Conservation (phyloP, 2,329 filamentous ascomycete species). For the Epichloe glyceriae region DNA sequence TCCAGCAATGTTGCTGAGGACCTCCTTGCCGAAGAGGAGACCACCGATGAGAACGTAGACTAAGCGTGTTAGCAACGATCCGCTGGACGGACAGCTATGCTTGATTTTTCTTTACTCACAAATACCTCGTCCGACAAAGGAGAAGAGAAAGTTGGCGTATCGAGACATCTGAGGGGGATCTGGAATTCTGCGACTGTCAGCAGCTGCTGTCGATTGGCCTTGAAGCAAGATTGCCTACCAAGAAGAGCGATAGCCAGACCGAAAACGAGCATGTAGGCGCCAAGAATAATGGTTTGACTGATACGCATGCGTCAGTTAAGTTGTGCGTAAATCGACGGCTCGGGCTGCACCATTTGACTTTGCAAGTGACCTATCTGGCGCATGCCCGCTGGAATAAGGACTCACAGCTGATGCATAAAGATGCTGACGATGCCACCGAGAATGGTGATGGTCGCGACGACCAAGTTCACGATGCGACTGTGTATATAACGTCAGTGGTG, state of each 20-base stretch:
- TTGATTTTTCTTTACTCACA: slow-evolving; percentile 48
- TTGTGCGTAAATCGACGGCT: background rate
- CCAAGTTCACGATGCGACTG: slow-evolving; percentile 92
- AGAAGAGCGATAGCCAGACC: slow-evolving; percentile 64
- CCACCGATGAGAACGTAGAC: slow-evolving; percentile 95
- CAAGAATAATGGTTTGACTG: slow-evolving; percentile 51
- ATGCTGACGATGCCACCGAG: slow-evolving; percentile 69
- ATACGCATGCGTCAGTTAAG: background rate
- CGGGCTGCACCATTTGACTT: background rate
- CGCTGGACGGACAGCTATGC: background rate
- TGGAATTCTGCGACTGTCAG: slow-evolving; percentile 58
- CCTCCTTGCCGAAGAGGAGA: slow-evolving; percentile 58
- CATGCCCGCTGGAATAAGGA: slow-evolving; percentile 10
- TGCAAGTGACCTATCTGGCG: background rate
- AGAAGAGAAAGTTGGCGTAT: slow-evolving; percentile 97
- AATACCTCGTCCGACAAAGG: slow-evolving; percentile 85
- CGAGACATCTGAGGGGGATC: slow-evolving; percentile 85
- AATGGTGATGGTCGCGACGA: slow-evolving; percentile 73
- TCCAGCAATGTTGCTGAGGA: slow-evolving; percentile 63
- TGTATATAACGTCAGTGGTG: slow-evolving; percentile 21
- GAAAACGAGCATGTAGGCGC: slow-evolving; percentile 81
- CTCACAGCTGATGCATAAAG: slow-evolving; percentile 49
- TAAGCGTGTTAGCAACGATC: slow-evolving; percentile 22
- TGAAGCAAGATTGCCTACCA: slow-evolving; percentile 23
- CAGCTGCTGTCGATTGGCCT: background rate